phyloP scores from a whole-genome alignment of 305 asterid genomes.

The Salvia sclarea region DNA sequence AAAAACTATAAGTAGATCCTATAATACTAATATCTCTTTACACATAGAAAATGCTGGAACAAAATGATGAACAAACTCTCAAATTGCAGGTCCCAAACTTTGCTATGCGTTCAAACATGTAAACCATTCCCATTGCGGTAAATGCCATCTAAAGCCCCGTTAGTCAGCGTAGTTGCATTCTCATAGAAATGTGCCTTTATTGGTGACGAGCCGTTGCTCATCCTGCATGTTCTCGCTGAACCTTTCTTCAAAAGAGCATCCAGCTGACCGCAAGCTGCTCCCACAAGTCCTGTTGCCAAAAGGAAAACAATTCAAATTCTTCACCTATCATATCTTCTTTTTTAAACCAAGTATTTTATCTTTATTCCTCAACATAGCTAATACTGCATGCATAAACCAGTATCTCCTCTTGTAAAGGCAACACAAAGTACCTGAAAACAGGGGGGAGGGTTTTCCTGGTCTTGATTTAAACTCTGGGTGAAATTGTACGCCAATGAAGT shows the following conservation, averaged over 20 bases:
- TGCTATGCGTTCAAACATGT: constrained; percentile 51
- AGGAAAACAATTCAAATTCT: background rate
- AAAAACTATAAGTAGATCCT: constrained; percentile 35
- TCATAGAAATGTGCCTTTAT: constrained; percentile 47
- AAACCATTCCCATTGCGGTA: constrained; percentile 74
- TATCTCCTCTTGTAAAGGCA: no score
- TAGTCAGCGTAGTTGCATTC: constrained; percentile 55
- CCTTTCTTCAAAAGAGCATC: constrained; percentile 58
- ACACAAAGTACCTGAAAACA: constrained; percentile 60
- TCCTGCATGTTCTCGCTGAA: constrained; percentile 30
- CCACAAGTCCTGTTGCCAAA: constrained; percentile 66
- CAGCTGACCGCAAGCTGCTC: constrained; percentile 78
- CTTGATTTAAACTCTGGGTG: constrained; percentile 94
- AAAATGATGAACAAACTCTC: constrained; percentile 37
- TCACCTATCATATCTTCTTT: background rate
- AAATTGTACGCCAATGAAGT: constrained; percentile 82
- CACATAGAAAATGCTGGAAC: constrained; percentile 40
- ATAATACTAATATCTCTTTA: constrained; percentile 39
- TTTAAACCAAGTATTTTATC: no score
- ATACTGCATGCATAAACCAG: no score
- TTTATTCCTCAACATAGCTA: no score
- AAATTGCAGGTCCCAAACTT: background rate
- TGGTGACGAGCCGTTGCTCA: constrained; percentile 57
- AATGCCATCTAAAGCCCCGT: constrained; percentile 65
- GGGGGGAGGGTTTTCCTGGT: constrained; percentile 85